Evolutionary conservation across 2,329 filamentous ascomycete species (phyloP).

Genomic region (Penicillium sp.): DNA sequence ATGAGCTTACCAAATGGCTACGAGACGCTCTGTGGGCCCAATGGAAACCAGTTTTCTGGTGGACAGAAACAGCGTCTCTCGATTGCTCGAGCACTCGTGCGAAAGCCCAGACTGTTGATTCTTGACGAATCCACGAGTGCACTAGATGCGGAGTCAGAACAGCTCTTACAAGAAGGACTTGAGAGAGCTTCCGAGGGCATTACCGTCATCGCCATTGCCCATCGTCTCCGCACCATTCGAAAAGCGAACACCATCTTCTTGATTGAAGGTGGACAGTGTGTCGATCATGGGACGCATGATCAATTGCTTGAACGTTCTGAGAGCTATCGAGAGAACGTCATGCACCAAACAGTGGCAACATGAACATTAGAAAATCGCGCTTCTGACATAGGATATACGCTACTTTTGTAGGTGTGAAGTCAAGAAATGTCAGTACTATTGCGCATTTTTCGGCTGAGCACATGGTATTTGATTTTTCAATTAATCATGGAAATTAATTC

Average conservation of each 20-base stretch:
- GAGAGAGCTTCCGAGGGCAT: slow-evolving; percentile 28
- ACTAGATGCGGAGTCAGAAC: slow-evolving; percentile 50
- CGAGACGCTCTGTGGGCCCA: slow-evolving; percentile 47
- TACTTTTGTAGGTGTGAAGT: no score
- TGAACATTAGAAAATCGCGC: slow-evolving; percentile 3
- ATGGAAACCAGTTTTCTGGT: slow-evolving; percentile 48
- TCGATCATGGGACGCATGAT: slow-evolving; percentile 57
- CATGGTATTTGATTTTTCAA: no score
- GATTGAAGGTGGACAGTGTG: slow-evolving; percentile 60
- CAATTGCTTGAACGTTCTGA: slow-evolving; percentile 49
- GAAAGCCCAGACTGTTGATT: slow-evolving; percentile 51
- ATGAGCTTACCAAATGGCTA: slow-evolving; percentile 56
- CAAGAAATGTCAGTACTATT: no score
- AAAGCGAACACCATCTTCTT: slow-evolving; percentile 76
- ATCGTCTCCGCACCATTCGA: slow-evolving; percentile 46
- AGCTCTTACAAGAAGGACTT: slow-evolving; percentile 41
- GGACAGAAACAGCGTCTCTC: slow-evolving; percentile 55
- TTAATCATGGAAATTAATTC: no score
- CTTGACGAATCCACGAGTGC: slow-evolving; percentile 58
- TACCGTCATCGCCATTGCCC: slow-evolving; percentile 39
- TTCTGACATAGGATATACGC: neutral
- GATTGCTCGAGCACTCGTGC: slow-evolving; percentile 53
- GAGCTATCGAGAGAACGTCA: slow-evolving; percentile 36
- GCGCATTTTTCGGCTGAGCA: no score
- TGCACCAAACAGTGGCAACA: slow-evolving; percentile 32